These are phyloP conservation scores for Ogataea salicorniae DNA, from an alignment of 805 yeast species.

Conservation along the genomic window DNA sequence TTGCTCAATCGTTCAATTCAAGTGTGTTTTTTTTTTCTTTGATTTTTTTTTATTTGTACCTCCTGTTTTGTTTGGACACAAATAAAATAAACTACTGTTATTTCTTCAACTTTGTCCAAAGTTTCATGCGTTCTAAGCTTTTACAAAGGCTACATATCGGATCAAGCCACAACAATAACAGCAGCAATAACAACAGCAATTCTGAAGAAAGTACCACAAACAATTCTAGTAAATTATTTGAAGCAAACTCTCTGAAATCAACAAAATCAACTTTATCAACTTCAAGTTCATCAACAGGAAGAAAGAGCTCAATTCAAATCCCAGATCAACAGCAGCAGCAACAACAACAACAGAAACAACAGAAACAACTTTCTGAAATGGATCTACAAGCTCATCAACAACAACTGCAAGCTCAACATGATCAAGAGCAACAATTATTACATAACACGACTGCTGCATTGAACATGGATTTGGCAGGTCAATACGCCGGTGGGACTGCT, in stretches of 20 bases:
- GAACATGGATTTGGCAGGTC: slow-evolving; percentile 10
- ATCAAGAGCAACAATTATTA: slow-evolving; percentile 17
- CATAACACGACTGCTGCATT: slow-evolving; percentile 17
- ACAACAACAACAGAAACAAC: slow-evolving; percentile 1
- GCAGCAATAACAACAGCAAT: not conserved
- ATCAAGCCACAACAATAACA: slow-evolving; percentile 15
- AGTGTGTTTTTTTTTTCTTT: no score
- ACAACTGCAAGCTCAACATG: slow-evolving; percentile 6
- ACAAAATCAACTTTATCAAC: not conserved
- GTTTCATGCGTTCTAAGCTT: slow-evolving; percentile 23
- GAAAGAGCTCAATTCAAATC: not conserved
- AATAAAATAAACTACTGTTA: no score
- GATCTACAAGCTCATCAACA: not conserved
- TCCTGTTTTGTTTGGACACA: no score
- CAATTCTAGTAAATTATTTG: not conserved
- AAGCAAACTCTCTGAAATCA: not conserved
- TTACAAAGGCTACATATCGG: slow-evolving; percentile 22
- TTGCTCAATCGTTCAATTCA: no score
- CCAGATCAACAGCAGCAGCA: not conserved
- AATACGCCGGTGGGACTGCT: not conserved
- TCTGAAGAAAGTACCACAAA: not conserved
- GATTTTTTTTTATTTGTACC: no score
- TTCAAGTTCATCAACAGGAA: not conserved
- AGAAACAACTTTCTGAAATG: not conserved
- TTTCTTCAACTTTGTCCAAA: not conserved